Evolutionary conservation across 2,329 filamentous ascomycete species (phyloP).

Genomic region (Pestalotiopsis sp.): DNA sequence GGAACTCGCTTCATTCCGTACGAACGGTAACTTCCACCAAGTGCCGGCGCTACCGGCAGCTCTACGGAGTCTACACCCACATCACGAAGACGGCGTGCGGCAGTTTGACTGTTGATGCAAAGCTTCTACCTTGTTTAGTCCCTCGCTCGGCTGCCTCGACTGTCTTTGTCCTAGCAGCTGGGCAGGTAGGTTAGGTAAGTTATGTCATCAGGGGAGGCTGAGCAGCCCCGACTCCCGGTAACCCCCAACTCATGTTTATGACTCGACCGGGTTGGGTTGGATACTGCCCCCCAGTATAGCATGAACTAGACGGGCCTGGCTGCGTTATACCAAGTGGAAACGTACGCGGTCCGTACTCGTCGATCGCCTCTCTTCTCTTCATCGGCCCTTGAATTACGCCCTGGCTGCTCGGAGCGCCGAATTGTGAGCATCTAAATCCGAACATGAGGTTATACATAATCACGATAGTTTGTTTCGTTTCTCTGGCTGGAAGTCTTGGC

Average conservation of each 20-base stretch:
- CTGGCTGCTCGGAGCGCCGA: constrained; percentile 5
- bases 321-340: not conserved
- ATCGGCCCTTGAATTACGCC: constrained; percentile 1
- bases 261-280: not conserved
- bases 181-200: not conserved
- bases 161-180: not conserved
- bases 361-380: not conserved
- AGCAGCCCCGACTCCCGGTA: not conserved
- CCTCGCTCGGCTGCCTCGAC: not conserved
- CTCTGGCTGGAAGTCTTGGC: not conserved
- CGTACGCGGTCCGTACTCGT: not conserved
- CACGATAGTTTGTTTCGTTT: not conserved
- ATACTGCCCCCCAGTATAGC: not conserved
- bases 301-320: not conserved
- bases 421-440: not conserved
- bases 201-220: not conserved
- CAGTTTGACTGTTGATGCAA: too few species aligned
- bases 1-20: not conserved
- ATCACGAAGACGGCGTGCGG: not conserved
- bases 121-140: not conserved
- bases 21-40: not conserved
- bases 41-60: not conserved
- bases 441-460: constrained; percentile 2
- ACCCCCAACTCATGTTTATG: not conserved
- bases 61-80: not conserved